Percentiles rank a stretch among this genome's conserved stretches.
Evolutionary conservation across 2,329 filamentous ascomycete species (phyloP).

Genomic region (Decorospora gaudefroyi): DNA sequence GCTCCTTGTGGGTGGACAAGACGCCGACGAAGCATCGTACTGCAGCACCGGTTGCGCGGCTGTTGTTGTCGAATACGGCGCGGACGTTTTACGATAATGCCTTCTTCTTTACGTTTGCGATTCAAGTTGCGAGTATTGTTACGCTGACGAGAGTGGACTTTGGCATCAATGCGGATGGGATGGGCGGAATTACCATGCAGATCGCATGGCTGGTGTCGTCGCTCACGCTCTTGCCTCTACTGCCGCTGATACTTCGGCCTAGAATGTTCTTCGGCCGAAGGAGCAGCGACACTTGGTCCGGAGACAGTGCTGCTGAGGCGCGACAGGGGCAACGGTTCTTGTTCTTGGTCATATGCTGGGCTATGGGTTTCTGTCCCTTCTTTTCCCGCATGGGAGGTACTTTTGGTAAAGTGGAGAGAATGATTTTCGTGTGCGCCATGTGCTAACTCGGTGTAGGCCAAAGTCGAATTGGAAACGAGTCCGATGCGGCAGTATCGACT

Average conservation of each 20-base stretch:
- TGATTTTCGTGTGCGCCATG: not conserved
- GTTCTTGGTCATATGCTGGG: slow-evolving; percentile 22
- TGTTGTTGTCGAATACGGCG: slow-evolving; percentile 7
- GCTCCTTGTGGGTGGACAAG: not conserved
- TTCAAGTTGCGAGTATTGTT: slow-evolving; percentile 29
- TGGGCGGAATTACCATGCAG: slow-evolving; percentile 30
- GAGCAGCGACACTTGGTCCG: not conserved
- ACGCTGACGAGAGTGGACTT: slow-evolving; percentile 24
- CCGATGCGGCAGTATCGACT: slow-evolving; percentile 9
- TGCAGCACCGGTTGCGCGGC: too few relatives aligned
- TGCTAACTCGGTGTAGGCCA: slow-evolving; percentile 2
- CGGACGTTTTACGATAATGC: slow-evolving; percentile 24
- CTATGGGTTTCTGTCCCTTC: slow-evolving; percentile 25
- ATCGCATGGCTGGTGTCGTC: slow-evolving; percentile 27
- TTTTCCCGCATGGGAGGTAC: slow-evolving; percentile 22
- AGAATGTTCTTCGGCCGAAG: not conserved
- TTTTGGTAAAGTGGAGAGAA: slow-evolving; percentile 12
- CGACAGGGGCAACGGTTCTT: slow-evolving; percentile 12
- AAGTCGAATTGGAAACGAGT: slow-evolving; percentile 10
- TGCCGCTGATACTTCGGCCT: slow-evolving; percentile 15
- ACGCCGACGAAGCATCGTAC: not conserved
- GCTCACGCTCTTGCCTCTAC: slow-evolving; percentile 26
- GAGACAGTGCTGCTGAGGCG: not conserved
- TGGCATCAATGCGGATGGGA: slow-evolving; percentile 23
- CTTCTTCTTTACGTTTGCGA: slow-evolving; percentile 27